A percentile compares a stretch with the other conserved stretches of the same genome.
phyloP scores from a whole-genome alignment of 2,329 filamentous ascomycete species.

The Fusarium floridanum region DNA sequence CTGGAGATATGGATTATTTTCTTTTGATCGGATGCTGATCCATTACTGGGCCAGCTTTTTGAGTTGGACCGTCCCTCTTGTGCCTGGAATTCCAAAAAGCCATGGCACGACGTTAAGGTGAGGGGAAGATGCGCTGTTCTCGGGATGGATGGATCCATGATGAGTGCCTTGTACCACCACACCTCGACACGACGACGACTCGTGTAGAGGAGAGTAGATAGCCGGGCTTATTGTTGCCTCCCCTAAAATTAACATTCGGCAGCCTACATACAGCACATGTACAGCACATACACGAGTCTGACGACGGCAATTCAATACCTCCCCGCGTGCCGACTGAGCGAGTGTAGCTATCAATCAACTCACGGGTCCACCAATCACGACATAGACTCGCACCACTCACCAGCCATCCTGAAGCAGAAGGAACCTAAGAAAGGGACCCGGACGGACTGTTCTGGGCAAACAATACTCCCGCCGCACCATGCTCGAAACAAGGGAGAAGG shows the following conservation, averaged over 20 bases:
- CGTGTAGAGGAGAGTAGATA: neutral
- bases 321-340: neutral
- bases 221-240: constrained; percentile 3
- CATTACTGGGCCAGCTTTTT: constrained; percentile 8
- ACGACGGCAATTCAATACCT: neutral
- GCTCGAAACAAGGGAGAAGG: constrained; percentile 35
- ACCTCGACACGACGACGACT: constrained; percentile 1
- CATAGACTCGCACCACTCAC: constrained; percentile 2
- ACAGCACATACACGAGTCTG: constrained; percentile 10
- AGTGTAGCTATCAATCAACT: neutral
- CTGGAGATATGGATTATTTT: constrained; percentile 1
- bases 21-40: constrained; percentile 16
- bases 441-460: constrained; percentile 9
- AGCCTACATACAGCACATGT: constrained; percentile 7
- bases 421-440: neutral
- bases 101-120: constrained; percentile 9
- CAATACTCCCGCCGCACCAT: constrained; percentile 19
- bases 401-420: neutral
- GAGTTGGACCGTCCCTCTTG: neutral
- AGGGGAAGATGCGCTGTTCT: neutral
- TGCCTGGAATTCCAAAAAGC: constrained; percentile 4
- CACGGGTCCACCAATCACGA: constrained; percentile 9
- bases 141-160: neutral
- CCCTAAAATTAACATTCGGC: constrained; percentile 15
- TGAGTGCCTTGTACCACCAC: constrained; percentile 6